Evolutionary conservation across 2,329 filamentous ascomycete species (phyloP).

Genomic region (Fusarium sp.): DNA sequence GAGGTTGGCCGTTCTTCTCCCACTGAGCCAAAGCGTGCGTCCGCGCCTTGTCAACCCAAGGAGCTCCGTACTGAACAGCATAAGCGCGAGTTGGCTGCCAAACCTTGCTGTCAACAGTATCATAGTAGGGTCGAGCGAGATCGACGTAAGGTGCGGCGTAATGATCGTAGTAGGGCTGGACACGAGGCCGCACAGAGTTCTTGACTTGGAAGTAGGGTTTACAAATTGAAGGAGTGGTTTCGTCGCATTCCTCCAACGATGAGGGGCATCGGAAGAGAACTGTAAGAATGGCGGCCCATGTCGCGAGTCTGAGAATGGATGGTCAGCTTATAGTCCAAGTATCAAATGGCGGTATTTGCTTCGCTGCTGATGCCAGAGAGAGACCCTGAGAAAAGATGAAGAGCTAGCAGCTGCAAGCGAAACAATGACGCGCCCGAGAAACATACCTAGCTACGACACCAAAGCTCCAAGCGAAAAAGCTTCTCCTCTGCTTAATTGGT

Average conservation of each 20-base stretch:
- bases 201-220: constrained; percentile 78
- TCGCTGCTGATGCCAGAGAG: constrained; percentile 2
- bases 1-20: constrained; percentile 80
- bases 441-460: constrained; percentile 64
- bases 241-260: constrained; percentile 71
- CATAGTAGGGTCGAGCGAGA: constrained; percentile 77
- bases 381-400: constrained; percentile 13
- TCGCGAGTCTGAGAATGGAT: constrained; percentile 66
- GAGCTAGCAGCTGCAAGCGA: background rate
- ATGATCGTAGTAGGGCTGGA: constrained; percentile 84
- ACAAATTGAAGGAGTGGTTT: constrained; percentile 80
- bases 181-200: constrained; percentile 72
- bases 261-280: constrained; percentile 84
- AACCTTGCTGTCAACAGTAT: constrained; percentile 67
- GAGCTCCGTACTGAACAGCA: constrained; percentile 77
- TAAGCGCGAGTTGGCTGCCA: constrained; percentile 74
- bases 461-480: constrained; percentile 53
- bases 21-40: constrained; percentile 76
- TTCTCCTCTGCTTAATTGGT: constrained; percentile 35
- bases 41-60: constrained; percentile 73
- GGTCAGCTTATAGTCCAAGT: background rate
- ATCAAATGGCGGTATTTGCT: background rate
- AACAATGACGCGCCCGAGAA: constrained; percentile 7
- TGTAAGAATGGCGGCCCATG: constrained; percentile 88
- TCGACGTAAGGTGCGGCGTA: constrained; percentile 88